These are phyloP conservation scores for Beauveria scarabaeidicola DNA, from an alignment of 2,329 filamentous ascomycete genomes.

Conservation along the genomic window DNA sequence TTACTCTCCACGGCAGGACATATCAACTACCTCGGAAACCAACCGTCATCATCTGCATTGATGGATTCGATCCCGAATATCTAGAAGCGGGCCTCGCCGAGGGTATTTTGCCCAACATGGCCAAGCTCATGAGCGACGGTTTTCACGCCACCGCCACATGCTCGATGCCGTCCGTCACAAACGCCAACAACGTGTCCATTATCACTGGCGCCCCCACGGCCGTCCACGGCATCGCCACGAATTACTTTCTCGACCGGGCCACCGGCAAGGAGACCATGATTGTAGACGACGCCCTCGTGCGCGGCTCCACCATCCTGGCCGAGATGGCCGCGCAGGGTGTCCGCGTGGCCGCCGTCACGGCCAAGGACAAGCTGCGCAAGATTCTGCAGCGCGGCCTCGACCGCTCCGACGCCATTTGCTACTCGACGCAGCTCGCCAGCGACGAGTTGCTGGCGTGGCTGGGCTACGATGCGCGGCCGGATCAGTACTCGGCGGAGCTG, in stretches of 20 bases:
- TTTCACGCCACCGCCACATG: constrained; percentile 30
- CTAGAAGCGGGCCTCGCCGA: constrained; percentile 25
- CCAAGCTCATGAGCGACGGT: constrained; percentile 23
- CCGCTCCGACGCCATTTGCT: constrained; percentile 24
- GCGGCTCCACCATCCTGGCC: constrained; percentile 32
- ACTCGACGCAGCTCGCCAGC: constrained; percentile 30
- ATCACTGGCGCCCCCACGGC: constrained; percentile 32
- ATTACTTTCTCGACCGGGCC: constrained; percentile 32
- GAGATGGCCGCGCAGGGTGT: constrained; percentile 30
- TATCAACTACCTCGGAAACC: constrained; percentile 17
- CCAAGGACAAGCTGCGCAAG: constrained; percentile 35
- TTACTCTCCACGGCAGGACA: not conserved
- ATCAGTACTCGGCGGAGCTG: constrained; percentile 34
- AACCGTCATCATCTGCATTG: constrained; percentile 33
- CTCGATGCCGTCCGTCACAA: constrained; percentile 36
- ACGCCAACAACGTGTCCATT: constrained; percentile 37
- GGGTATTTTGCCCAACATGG: constrained; percentile 27
- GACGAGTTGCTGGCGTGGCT: constrained; percentile 28
- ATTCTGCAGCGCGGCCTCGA: constrained; percentile 30
- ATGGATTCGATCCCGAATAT: constrained; percentile 36
- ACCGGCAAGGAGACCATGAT: constrained; percentile 33
- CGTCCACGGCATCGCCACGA: constrained; percentile 33
- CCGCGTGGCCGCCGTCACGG: constrained; percentile 33
- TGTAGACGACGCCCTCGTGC: constrained; percentile 29
- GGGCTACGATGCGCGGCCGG: constrained; percentile 23